phyloP scores from a whole-genome alignment of 2,329 filamentous ascomycete species.

The Cladobotryum protrusum region DNA sequence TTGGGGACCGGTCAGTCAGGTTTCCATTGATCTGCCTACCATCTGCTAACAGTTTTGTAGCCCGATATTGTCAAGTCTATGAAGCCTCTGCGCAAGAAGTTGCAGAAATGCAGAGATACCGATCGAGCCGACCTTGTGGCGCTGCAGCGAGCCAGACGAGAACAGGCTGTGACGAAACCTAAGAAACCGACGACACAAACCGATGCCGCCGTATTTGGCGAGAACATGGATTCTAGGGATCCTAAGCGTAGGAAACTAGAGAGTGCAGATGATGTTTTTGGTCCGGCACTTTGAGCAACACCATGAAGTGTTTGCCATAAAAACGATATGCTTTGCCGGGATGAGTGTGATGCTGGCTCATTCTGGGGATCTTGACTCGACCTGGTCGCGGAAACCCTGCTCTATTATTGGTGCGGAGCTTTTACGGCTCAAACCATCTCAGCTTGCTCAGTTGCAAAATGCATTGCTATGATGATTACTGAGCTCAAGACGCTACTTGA shows the following conservation, averaged over 20 bases:
- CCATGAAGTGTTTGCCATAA: not conserved
- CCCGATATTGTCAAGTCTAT: slow-evolving; percentile 39
- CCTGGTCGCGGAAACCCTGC: no score
- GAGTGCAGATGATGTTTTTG: slow-evolving; percentile 41
- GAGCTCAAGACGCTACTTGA: no score
- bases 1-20: slow-evolving; percentile 44
- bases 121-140: slow-evolving; percentile 67
- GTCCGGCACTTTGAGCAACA: slow-evolving; percentile 30
- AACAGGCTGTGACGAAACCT: slow-evolving; percentile 41
- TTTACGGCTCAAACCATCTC: no score
- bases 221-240: slow-evolving; percentile 33
- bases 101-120: slow-evolving; percentile 68
- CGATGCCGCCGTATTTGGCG: slow-evolving; percentile 44
- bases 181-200: slow-evolving; percentile 34
- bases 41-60: slow-evolving; percentile 24
- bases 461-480: no score
- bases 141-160: slow-evolving; percentile 57
- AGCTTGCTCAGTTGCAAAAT: no score
- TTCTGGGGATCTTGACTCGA: no score
- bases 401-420: no score
- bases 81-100: slow-evolving; percentile 58
- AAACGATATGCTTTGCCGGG: no score
- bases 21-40: not conserved
- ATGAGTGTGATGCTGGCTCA: no score
- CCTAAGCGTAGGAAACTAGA: slow-evolving; percentile 42